These are phyloP conservation scores for Somion occarium DNA, from an alignment of 1,284 basidiomycete genomes.

Conservation along the genomic window DNA sequence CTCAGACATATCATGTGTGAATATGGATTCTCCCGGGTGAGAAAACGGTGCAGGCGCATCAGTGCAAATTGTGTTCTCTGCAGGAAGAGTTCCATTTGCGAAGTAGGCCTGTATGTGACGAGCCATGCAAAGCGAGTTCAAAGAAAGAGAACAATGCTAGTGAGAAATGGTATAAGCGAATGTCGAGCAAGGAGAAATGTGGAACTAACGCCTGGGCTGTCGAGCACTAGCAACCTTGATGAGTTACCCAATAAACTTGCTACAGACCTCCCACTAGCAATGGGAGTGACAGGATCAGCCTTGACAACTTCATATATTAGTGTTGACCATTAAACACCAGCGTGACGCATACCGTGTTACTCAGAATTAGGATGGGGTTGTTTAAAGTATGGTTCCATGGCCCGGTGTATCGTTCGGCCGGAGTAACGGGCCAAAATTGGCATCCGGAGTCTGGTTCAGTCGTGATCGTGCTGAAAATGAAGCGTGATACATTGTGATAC, in stretches of 20 bases:
- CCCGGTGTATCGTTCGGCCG: constrained; percentile 22
- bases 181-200: neutral
- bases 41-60: constrained; percentile 19
- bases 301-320: constrained; percentile 3
- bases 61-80: constrained; percentile 19
- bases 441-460: constrained; percentile 22
- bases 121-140: constrained; percentile 20
- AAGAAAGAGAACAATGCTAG: constrained; percentile 20
- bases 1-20: neutral
- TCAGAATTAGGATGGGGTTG: constrained; percentile 25
- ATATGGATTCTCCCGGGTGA: neutral
- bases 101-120: constrained; percentile 19
- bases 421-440: constrained; percentile 20
- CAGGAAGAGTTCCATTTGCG: constrained; percentile 23
- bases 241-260: constrained; percentile 18
- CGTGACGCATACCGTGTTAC: constrained; percentile 20
- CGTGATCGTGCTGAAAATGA: constrained; percentile 15
- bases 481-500: constrained; percentile 17
- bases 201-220: constrained; percentile 24
- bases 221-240: constrained; percentile 20
- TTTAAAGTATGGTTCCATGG: constrained; percentile 25
- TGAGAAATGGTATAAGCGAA: neutral
- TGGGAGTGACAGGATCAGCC: constrained; percentile 26
- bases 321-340: neutral
- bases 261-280: constrained; percentile 20